Percentiles rank a stretch among this genome's conserved stretches.
Evolutionary conservation across 2,329 filamentous ascomycete species (phyloP).

Genomic region (Alternaria alternata): DNA sequence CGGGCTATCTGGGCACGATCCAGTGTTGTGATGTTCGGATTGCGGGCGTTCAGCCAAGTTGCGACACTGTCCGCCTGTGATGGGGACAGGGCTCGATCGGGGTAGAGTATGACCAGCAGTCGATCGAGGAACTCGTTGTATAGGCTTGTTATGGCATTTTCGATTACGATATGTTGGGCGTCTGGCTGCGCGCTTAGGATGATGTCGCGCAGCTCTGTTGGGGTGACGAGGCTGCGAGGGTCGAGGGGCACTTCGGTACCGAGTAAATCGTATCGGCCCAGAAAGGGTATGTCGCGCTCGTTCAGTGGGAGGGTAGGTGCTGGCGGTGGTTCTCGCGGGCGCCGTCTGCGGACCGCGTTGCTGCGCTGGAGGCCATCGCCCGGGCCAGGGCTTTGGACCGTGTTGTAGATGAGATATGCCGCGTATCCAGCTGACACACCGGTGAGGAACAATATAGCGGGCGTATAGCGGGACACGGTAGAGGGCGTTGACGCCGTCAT

Average conservation of each 20-base stretch:
- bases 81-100: slow-evolving; percentile 26
- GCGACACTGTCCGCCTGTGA: slow-evolving; percentile 30
- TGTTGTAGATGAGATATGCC: slow-evolving; percentile 66
- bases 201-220: slow-evolving; percentile 32
- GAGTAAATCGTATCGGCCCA: slow-evolving; percentile 40
- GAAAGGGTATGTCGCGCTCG: slow-evolving; percentile 30
- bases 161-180: slow-evolving; percentile 29
- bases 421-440: slow-evolving; percentile 65
- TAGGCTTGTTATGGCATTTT: slow-evolving; percentile 29
- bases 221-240: slow-evolving; percentile 29
- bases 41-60: slow-evolving; percentile 25
- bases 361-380: slow-evolving; percentile 64
- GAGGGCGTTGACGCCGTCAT: slow-evolving; percentile 46
- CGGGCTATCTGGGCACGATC: slow-evolving; percentile 18
- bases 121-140: slow-evolving; percentile 45
- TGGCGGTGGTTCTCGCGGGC: slow-evolving; percentile 33
- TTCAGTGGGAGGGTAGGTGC: slow-evolving; percentile 22
- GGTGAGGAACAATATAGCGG: slow-evolving; percentile 64
- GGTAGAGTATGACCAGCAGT: slow-evolving; percentile 33
- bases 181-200: slow-evolving; percentile 30
- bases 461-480: slow-evolving; percentile 50
- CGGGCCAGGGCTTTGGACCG: slow-evolving; percentile 39
- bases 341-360: slow-evolving; percentile 68
- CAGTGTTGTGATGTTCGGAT: slow-evolving; percentile 21
- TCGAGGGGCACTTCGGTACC: slow-evolving; percentile 35